Conservation (phyloP, 2,329 filamentous ascomycete species). For the Cladobotryum mycophilum region DNA sequence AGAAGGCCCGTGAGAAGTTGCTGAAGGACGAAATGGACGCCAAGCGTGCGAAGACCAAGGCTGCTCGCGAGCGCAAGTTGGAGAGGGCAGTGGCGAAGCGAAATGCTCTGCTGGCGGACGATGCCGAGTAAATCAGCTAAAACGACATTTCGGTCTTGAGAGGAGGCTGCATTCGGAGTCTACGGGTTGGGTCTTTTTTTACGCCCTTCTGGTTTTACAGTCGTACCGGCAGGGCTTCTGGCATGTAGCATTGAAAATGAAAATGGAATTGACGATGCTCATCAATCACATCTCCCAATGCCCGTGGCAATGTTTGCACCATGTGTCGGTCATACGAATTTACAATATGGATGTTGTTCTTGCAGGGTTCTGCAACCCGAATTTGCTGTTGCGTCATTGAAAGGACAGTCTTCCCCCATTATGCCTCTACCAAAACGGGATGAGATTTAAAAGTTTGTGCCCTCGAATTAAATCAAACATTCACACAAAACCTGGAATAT, state of each 20-base stretch:
- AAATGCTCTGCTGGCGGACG: constrained; percentile 73
- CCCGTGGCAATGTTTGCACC: neutral
- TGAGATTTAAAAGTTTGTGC: too few species aligned
- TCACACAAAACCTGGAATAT: too few species aligned
- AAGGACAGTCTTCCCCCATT: too few species aligned
- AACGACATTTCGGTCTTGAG: constrained; percentile 42
- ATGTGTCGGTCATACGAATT: too few species aligned
- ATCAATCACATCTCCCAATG: constrained; percentile 12
- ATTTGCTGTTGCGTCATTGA: too few species aligned
- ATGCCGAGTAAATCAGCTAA: constrained; percentile 48
- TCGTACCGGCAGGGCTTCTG: constrained; percentile 45
- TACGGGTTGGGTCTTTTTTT: constrained; percentile 51
- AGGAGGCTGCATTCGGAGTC: constrained; percentile 55
- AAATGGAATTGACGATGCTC: constrained; percentile 48
- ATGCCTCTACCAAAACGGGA: too few species aligned
- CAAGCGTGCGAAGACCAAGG: constrained; percentile 99
- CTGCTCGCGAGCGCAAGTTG: constrained; percentile 95
- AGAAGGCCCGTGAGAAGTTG: constrained; percentile 92
- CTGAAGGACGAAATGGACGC: constrained; percentile 99
- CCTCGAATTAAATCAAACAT: too few species aligned
- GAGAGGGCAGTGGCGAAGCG: constrained; percentile 90
- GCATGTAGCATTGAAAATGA: constrained; percentile 54
- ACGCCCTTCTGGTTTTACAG: constrained; percentile 41
- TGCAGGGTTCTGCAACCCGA: too few species aligned
- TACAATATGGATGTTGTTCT: too few species aligned